Percentiles rank a stretch among this genome's conserved stretches.
These are phyloP conservation scores for Ziziphus jujuba DNA, from an alignment of 306 rosid species.

Conservation along the genomic window DNA sequence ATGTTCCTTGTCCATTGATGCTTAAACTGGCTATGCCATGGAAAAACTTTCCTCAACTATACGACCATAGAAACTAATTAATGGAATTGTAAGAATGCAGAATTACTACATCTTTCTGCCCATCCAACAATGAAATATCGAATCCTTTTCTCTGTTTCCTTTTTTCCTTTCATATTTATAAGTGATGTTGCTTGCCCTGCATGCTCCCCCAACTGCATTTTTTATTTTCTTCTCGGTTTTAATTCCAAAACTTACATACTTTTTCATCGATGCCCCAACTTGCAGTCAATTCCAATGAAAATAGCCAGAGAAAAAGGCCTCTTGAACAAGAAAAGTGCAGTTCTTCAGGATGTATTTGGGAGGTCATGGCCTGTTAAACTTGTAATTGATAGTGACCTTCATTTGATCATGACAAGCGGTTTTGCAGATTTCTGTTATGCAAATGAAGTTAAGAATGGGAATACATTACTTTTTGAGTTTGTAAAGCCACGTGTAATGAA, in stretches of 20 bases:
- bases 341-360: constrained; percentile 1
- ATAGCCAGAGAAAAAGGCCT: not conserved
- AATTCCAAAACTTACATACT: no score
- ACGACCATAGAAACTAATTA: no score
- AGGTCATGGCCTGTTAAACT: not conserved
- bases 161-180: no score
- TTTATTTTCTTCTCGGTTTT: no score
- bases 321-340: not conserved
- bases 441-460: constrained; percentile 1
- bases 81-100: no score
- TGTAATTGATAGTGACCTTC: not conserved
- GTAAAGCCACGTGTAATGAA: not conserved
- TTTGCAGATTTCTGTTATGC: not conserved
- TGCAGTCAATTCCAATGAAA: constrained; percentile 1
- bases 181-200: no score
- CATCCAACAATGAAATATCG: no score
- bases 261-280: not conserved
- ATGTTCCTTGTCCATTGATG: not conserved
- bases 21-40: not conserved
- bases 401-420: not conserved
- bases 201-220: no score
- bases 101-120: no score
- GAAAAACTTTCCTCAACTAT: no score
- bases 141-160: no score
- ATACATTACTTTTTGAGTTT: constrained; percentile 6